Evolutionary conservation across 805 yeast species (phyloP).

Genomic region (Candida wancherniae): DNA sequence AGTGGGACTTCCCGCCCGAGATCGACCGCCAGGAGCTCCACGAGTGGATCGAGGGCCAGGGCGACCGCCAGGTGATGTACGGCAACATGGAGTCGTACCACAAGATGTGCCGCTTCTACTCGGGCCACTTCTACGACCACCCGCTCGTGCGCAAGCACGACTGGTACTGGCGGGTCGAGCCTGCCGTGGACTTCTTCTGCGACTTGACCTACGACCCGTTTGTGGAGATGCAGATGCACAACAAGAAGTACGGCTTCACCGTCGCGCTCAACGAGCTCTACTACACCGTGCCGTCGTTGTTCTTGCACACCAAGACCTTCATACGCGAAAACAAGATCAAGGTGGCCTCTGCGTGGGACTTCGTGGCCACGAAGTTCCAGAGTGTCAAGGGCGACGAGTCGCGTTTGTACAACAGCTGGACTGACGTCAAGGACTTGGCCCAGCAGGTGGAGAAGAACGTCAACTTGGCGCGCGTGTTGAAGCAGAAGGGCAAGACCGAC

Average conservation of each 20-base stretch:
- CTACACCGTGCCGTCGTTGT: constrained; percentile 78
- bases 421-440: constrained; percentile 18
- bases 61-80: constrained; percentile 79
- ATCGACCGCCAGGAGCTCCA: constrained; percentile 41
- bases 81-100: constrained; percentile 82
- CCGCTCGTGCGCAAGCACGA: constrained; percentile 62
- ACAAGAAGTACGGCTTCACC: constrained; percentile 82
- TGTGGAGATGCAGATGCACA: constrained; percentile 60
- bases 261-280: constrained; percentile 72
- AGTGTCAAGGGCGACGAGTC: constrained; percentile 20
- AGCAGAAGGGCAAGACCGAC: constrained; percentile 20
- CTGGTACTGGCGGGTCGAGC: constrained; percentile 98
- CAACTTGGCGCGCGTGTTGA: constrained; percentile 21
- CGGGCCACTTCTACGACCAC: constrained; percentile 77
- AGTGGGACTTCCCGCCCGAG: constrained; percentile 62
- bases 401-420: constrained; percentile 21
- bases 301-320: constrained; percentile 65
- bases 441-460: constrained; percentile 26
- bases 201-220: constrained; percentile 93
- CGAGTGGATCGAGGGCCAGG: constrained; percentile 66
- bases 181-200: constrained; percentile 84
- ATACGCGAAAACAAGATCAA: constrained; percentile 44
- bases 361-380: constrained; percentile 45
- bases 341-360: constrained; percentile 64
- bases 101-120: constrained; percentile 66